phyloP scores from a whole-genome alignment of 1,284 basidiomycete genomes.

The Vanrija sp. region DNA sequence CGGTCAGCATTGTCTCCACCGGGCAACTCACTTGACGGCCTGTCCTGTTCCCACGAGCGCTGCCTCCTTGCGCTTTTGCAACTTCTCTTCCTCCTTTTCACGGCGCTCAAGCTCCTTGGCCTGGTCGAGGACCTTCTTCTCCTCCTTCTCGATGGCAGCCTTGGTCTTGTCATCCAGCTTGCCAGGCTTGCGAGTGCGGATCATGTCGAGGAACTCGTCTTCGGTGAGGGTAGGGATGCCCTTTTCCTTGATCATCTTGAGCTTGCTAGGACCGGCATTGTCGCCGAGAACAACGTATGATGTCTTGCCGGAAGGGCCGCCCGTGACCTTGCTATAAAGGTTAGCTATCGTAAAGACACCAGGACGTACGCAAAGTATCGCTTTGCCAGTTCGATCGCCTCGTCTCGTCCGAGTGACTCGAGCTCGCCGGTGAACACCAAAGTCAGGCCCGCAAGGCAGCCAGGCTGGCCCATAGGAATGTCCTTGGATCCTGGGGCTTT shows the following conservation, averaged over 20 bases:
- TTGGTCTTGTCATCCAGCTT: slow-evolving; percentile 64
- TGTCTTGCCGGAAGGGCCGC: slow-evolving; percentile 84
- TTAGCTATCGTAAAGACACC: neutral
- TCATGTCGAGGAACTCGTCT: slow-evolving; percentile 80
- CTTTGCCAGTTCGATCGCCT: slow-evolving; percentile 82
- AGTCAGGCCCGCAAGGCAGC: slow-evolving; percentile 79
- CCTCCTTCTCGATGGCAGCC: slow-evolving; percentile 67
- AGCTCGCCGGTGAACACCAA: slow-evolving; percentile 97
- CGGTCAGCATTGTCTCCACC: neutral
- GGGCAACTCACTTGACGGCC: slow-evolving; percentile 39
- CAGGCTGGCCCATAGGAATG: slow-evolving; percentile 70
- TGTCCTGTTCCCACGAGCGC: slow-evolving; percentile 39
- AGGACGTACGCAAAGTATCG: slow-evolving; percentile 79
- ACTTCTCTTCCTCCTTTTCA: slow-evolving; percentile 58
- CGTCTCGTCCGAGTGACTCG: slow-evolving; percentile 78
- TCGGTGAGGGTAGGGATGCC: slow-evolving; percentile 72
- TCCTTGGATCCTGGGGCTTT: slow-evolving; percentile 63
- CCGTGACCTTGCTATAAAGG: slow-evolving; percentile 67
- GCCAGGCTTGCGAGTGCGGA: slow-evolving; percentile 57
- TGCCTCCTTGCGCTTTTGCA: slow-evolving; percentile 61
- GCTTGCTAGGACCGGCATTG: slow-evolving; percentile 81
- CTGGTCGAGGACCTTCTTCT: slow-evolving; percentile 53
- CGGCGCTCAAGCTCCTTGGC: slow-evolving; percentile 72
- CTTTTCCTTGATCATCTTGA: slow-evolving; percentile 78
- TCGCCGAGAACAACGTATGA: slow-evolving; percentile 84